Base-by-base conservation (phyloP, 2,329 filamentous ascomycete species). In the Diplodia seriata region DNA sequence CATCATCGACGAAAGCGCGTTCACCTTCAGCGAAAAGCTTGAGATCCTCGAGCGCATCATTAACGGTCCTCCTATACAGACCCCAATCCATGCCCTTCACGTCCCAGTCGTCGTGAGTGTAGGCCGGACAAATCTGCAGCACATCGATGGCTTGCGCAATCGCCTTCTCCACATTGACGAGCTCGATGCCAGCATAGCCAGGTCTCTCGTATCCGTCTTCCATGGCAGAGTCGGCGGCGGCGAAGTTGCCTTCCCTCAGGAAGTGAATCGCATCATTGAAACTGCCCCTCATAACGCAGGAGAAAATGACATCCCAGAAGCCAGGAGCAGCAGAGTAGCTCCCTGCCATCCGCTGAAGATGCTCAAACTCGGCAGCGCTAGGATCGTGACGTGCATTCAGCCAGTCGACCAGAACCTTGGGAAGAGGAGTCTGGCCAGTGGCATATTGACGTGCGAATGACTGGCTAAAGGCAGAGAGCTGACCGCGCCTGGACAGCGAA, bases 221-320 rank as follows among this genome's bases (percentile, higher is more conserved):
- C n/a, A 85, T 74, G 1, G 87, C 87, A 18, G 84, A 90, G 64
- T 87, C 87, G 31, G 93, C 91, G 69, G 91, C 83, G 70, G 89
- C 89, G 86, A 95, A 97, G 38, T 92, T 91, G 12, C 92, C 93
- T 65, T 88, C 86, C 68, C 85, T 86, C 57, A 98, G 83, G 33
- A 97, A 79, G 56, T 85, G 81, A n/a, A 90, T 84, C 1, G 90
- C 89, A 51, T 87, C 87, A 15, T 78, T 73, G 53, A 97, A 86
- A 68, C 90, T 89, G 51, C 94, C 94, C 56, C 93, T 90, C 31
- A 97, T 82, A 26, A 94, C 83, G 15, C 89, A 84, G 67, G 87
- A 87, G 72, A 90, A 91, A n/a, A 97, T 82, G 1, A 89, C 89
- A 75, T 94, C 91, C 94, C 94, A 98, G 79, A 93, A 98, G 43